Base-by-base conservation (phyloP, 169 alveolate species). In the Plasmodium coatneyi region DNA sequence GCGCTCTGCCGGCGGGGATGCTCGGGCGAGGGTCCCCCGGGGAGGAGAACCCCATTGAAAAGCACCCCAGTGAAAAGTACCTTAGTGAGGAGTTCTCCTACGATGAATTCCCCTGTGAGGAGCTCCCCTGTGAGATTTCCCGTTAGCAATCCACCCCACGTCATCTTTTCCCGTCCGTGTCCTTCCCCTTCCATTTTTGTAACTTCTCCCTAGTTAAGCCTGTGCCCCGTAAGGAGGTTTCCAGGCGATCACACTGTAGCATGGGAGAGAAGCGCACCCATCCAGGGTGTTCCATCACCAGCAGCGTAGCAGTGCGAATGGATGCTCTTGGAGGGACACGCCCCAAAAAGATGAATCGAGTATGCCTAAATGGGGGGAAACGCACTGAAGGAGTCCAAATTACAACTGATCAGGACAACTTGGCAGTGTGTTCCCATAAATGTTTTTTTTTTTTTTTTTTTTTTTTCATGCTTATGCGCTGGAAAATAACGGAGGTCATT, bases 1-100 rank as follows among this genome's bases (percentile, higher is more conserved):
- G 60, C 28, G 91, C 84, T 14, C 74, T 96, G 39, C 93, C 84
- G 28, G 81, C 56, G 30, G 81, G 30, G 70, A 78, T 87, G 71
- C 56, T 87, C 36, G 32, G 39, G 6, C 41, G 28, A 28, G 14
- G n/a, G 60, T 39, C 46, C 89, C 10, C 72, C 93, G 16, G 80
- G 19, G 54, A 12, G 4, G 10, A 43, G n/a, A 0, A 43, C n/a
- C n/a, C n/a, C n/a, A 43, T 3, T 9, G 54, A 9, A n/a, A 12
- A 43, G 54, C 10, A 1, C n/a, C 54, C 54, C 54, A 2, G 54
- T 43, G 54, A 43, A 12, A 5, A 43, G 4, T 10, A 0, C 54
- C 16, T n/a, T 12, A 0, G 1, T 10, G 54, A 43, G 3, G 4
- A 43, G 4, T 10, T 0, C 49, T 12, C 49, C 49, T 5, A 5